Conservation (phyloP, 768 basidiomycete species). For the Gyrodon lividus region DNA sequence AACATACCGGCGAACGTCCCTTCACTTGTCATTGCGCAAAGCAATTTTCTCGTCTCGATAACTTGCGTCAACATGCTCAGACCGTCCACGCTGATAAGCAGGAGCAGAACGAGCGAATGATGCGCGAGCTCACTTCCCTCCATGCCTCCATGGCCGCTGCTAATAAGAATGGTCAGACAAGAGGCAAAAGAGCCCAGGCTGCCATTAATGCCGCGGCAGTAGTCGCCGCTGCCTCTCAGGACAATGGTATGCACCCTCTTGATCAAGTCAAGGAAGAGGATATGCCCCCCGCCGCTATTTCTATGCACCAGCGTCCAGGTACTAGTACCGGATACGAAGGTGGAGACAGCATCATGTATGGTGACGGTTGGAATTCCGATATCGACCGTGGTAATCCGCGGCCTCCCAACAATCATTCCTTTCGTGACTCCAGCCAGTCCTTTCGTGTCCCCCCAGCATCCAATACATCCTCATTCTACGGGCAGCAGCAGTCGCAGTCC, state of each 20-base stretch:
- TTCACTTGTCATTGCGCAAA: slow-evolving; percentile 96
- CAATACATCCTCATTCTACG: slow-evolving; percentile 38
- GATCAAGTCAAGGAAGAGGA: slow-evolving; percentile 46
- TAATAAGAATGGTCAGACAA: slow-evolving; percentile 37
- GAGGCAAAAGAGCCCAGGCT: slow-evolving; percentile 39
- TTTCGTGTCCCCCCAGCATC: slow-evolving; percentile 63
- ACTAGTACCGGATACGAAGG: slow-evolving; percentile 74
- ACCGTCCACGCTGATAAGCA: slow-evolving; percentile 96
- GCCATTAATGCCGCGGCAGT: slow-evolving; percentile 17
- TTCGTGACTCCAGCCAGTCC: slow-evolving; percentile 80
- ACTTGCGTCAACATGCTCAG: slow-evolving; percentile 94
- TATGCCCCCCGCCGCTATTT: slow-evolving; percentile 21
- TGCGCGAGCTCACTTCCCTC: slow-evolving; percentile 82
- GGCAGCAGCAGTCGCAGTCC: slow-evolving; percentile 57
- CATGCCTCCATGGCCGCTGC: slow-evolving; percentile 77
- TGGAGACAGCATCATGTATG: slow-evolving; percentile 30
- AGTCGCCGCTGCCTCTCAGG: slow-evolving; percentile 18
- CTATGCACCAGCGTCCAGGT: slow-evolving; percentile 58
- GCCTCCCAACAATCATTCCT: slow-evolving; percentile 57
- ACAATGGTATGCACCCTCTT: slow-evolving; percentile 17
- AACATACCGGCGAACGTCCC: slow-evolving; percentile 97
- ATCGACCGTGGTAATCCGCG: slow-evolving; percentile 38
- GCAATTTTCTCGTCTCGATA: slow-evolving; percentile 94
- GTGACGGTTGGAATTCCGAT: slow-evolving; percentile 38
- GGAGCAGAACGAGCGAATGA: slow-evolving; percentile 86